These are phyloP conservation scores for Capsicum pubescens DNA, from an alignment of 257 asterid species.

Conservation along the genomic window DNA sequence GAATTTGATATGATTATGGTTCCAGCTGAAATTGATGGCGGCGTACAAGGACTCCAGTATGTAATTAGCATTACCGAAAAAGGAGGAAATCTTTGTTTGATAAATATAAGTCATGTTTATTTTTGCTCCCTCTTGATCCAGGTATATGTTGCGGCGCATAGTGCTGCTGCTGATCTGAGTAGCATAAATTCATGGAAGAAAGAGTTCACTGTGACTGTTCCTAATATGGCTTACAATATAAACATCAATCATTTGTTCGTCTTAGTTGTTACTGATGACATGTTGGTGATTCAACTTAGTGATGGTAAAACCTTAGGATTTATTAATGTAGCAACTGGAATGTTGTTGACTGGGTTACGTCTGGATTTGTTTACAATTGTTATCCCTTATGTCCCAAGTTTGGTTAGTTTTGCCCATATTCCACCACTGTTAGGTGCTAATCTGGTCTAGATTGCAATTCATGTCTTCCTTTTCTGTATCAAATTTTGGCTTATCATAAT, in stretches of 20 bases:
- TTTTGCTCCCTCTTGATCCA: neutral
- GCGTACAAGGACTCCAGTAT: neutral
- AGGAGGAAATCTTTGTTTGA: neutral
- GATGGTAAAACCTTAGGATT: neutral
- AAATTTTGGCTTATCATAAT: too few relatives aligned
- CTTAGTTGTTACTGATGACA: neutral
- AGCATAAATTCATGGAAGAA: slow-evolving; percentile 1
- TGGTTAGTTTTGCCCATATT: neutral
- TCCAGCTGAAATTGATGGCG: neutral
- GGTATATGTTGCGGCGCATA: neutral
- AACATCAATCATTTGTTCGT: neutral
- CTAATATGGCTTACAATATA: neutral
- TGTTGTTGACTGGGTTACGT: neutral
- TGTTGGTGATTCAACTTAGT: neutral
- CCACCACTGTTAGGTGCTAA: neutral
- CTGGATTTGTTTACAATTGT: neutral
- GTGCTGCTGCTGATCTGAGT: neutral
- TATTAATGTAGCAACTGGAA: slow-evolving; percentile 5
- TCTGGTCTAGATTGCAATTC: neutral
- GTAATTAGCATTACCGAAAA: neutral
- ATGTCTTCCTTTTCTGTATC: too few relatives aligned
- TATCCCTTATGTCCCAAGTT: neutral
- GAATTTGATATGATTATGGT: neutral
- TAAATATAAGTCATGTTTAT: neutral
- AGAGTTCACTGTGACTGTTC: neutral